A percentile compares a stretch with the other conserved stretches of the same genome.
Conservation (phyloP, 2,329 filamentous ascomycete species). For the Colletotrichum eremochloae region DNA sequence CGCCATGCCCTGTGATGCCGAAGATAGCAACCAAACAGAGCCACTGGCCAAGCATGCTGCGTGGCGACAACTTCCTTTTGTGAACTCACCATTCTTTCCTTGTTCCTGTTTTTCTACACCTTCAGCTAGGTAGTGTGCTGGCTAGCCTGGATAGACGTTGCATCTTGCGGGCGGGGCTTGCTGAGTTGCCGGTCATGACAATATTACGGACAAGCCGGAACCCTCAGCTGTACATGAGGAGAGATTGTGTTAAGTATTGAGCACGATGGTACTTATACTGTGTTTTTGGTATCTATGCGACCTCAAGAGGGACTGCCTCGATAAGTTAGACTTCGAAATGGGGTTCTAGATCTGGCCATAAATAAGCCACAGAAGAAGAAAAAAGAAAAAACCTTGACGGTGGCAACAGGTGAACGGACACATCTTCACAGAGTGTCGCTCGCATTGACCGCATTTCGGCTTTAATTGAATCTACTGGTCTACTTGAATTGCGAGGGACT, state of each 20-base stretch:
- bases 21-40: background rate
- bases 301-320: too few relatives aligned
- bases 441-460: background rate
- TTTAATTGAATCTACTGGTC: too few relatives aligned
- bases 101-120: background rate
- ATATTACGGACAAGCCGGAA: background rate
- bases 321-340: background rate
- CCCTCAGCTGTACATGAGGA: background rate
- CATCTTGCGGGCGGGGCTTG: constrained; percentile 3
- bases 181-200: constrained; percentile 2
- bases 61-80: background rate
- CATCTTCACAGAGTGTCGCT: background rate
- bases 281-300: too few relatives aligned
- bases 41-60: background rate
- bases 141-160: background rate
- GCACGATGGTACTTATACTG: too few relatives aligned
- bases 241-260: background rate
- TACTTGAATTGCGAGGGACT: too few relatives aligned
- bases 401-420: background rate
- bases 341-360: background rate
- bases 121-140: background rate
- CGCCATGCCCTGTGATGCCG: background rate
- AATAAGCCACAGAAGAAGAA: too few relatives aligned
- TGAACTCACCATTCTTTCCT: background rate
- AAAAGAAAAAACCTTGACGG: background rate